Evolutionary conservation across 495 filamentous ascomycete species (phyloP), one percentile per base, ranked within the genome.

Genomic region (Aspergillus wentii): DNA sequence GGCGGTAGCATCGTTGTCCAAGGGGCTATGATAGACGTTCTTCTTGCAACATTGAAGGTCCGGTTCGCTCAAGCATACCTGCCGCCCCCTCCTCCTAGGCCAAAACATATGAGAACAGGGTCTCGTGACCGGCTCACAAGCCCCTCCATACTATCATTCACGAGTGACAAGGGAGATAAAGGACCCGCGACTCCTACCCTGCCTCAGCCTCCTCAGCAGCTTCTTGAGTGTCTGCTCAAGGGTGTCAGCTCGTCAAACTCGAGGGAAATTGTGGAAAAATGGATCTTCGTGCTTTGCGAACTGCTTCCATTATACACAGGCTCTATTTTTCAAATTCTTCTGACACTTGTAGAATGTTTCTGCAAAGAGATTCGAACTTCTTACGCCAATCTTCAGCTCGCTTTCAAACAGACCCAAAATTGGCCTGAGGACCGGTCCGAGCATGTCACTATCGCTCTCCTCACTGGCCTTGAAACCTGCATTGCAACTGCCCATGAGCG

Each of bases 401-500:
- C 58, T 3, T 71, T 71, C 46, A 60, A 67, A 35, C 52, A 63
- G 35, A 71, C 56, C 31, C 58, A 66, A 35, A 46, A 54, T 11
- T 71, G 68, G 68, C 56, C 62, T 4, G 52, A 68, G 23, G 66
- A 69, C 34, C 62, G 62, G 4, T 64, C 64, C 0, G 68, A 71
- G 40, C 59, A 68, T 42, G 63, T 62, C 14, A 71, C 61, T 15
- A 86, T 94, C 33, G 80, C 82, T 11, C 65, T 97, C 1, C 69
- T 97, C 3, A 88, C 91, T 43, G 92, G 84, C 8, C 76, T 97
- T 4, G 94, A 99, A 60, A 85, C 89, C 41, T 82, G 90, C 27
- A 75, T 99, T 40, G 88, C 89, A 20, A 77, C 76, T 51, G 88
- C 85, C 17, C 92, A 99, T 63, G 88, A 95, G 44, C 82, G 80